Evolutionary conservation across 2,329 filamentous ascomycete genomes (phyloP).

Genomic region (Stachybotrys chlorohalonatus): DNA sequence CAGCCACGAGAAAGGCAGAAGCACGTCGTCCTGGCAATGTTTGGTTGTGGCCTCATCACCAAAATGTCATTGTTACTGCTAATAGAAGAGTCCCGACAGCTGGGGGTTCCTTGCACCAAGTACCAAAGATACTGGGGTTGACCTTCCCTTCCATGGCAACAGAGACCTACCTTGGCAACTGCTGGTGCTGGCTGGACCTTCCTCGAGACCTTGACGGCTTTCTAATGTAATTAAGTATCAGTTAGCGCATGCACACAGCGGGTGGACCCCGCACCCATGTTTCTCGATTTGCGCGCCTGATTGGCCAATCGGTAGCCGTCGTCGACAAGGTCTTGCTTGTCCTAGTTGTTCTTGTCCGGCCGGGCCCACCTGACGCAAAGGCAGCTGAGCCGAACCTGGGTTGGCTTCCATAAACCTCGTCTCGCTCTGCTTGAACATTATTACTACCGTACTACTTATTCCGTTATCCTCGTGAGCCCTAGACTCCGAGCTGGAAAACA

Average conservation of each 20-base stretch:
- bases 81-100: too few relatives aligned
- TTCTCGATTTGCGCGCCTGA: background rate
- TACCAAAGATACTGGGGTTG: too few relatives aligned
- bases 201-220: too few relatives aligned
- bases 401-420: background rate
- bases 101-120: too few relatives aligned
- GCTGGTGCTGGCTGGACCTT: background rate
- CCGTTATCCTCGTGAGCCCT: background rate
- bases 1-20: too few relatives aligned
- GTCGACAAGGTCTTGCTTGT: background rate
- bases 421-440: background rate
- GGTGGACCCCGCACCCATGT: background rate
- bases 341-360: background rate
- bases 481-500: background rate
- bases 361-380: background rate
- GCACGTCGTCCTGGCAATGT: too few relatives aligned
- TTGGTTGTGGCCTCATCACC: too few relatives aligned
- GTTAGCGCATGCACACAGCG: background rate
- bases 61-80: too few relatives aligned
- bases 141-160: too few relatives aligned
- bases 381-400: background rate
- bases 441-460: background rate
- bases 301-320: background rate
- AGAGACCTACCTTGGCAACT: too few relatives aligned
- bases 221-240: background rate